Conservation (phyloP, 176 grass and related monocot species). For the Phragmites australis region DNA sequence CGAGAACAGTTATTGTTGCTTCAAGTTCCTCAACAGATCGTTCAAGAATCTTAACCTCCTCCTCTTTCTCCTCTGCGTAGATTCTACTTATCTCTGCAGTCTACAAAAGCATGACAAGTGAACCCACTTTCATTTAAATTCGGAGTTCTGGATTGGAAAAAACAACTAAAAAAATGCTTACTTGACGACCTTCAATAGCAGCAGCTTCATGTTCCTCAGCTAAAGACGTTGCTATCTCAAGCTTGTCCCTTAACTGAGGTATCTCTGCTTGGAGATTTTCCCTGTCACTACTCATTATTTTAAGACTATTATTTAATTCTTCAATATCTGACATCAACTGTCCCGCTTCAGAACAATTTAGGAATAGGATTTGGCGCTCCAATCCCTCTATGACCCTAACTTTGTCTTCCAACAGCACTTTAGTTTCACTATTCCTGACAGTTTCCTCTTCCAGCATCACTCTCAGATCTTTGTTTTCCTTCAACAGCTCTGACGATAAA, state of each 20-base stretch:
- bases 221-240: slow-evolving; percentile 82
- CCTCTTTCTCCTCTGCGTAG: slow-evolving; percentile 79
- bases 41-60: slow-evolving; percentile 88
- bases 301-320: slow-evolving; percentile 49
- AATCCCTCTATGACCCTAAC: slow-evolving; percentile 63
- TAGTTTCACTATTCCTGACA: slow-evolving; percentile 48
- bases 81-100: slow-evolving; percentile 70
- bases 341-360: slow-evolving; percentile 55
- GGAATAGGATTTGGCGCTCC: slow-evolving; percentile 67
- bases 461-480: slow-evolving; percentile 67
- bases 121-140: slow-evolving; percentile 22
- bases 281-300: slow-evolving; percentile 50
- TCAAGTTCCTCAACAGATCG: slow-evolving; percentile 81
- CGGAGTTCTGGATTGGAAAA: neutral
- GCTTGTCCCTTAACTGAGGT: slow-evolving; percentile 53
- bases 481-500: slow-evolving; percentile 46
- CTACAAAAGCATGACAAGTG: slow-evolving; percentile 51
- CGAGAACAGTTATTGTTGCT: slow-evolving; percentile 76
- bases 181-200: slow-evolving; percentile 73
- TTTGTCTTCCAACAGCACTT: slow-evolving; percentile 62
- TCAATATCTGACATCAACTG: slow-evolving; percentile 41
- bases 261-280: slow-evolving; percentile 52
- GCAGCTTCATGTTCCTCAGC: slow-evolving; percentile 91
- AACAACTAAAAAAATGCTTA: slow-evolving; percentile 41
- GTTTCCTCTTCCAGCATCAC: slow-evolving; percentile 61